These are phyloP conservation scores for Daedalea quercina DNA, from an alignment of 768 basidiomycete species.

Conservation along the genomic window DNA sequence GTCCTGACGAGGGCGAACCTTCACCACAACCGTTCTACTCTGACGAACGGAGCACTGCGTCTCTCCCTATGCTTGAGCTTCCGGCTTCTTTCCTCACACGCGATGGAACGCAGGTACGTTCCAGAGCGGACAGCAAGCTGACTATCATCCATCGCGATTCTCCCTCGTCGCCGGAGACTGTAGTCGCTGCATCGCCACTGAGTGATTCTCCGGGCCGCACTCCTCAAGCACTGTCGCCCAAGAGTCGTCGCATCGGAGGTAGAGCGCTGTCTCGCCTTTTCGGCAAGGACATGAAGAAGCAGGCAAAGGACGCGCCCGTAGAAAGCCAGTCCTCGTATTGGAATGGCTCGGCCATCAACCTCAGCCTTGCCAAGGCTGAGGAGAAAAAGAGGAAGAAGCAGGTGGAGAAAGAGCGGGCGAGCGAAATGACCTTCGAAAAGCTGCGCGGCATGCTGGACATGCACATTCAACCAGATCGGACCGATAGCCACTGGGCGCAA, in stretches of 20 bases:
- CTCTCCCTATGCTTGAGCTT: slow-evolving; percentile 2
- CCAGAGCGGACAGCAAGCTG: neutral
- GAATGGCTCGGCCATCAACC: neutral
- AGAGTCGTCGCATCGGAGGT: neutral
- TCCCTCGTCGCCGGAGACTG: slow-evolving; percentile 2
- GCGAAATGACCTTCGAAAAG: neutral
- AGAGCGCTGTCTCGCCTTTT: neutral
- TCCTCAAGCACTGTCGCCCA: neutral
- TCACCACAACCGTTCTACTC: neutral
- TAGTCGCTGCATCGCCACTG: neutral
- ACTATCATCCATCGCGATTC: neutral
- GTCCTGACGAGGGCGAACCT: slow-evolving; percentile 14
- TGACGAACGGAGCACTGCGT: neutral
- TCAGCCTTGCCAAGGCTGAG: slow-evolving; percentile 9
- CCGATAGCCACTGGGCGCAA: neutral
- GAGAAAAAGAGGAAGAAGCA: slow-evolving; percentile 6
- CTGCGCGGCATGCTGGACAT: neutral
- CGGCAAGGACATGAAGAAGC: neutral
- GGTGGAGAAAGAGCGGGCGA: slow-evolving; percentile 5
- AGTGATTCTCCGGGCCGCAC: neutral
- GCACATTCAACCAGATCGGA: neutral
- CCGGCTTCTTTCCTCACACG: neutral
- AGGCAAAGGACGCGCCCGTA: neutral
- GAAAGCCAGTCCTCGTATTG: neutral
- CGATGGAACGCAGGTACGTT: neutral